Evolutionary conservation across 768 basidiomycete species (phyloP), one percentile per base, ranked within the genome.

Genomic region (Sarcodon sp.): DNA sequence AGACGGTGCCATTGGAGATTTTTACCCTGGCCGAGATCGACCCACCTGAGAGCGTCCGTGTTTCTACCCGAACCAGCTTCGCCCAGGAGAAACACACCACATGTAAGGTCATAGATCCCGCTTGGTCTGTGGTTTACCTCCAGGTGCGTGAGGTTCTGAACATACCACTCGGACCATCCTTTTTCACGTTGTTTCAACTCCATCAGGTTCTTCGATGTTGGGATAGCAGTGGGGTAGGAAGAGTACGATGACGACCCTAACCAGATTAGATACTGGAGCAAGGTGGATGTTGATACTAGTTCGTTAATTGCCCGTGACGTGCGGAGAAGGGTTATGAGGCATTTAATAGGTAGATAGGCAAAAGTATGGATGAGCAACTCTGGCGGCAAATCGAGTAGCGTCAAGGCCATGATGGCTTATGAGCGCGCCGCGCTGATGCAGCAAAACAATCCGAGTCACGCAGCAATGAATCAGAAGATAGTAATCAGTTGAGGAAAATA

Each of bases 31-130:
- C 3, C 31, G 8, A 35, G 33, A 11, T 31, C 39, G 8, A 9
- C 33, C 46, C 46, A 47, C 12, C 32, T 32, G 9, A 48, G 11
- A 13, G 15, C 47, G 31, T 48, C 32, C 13, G 47, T 48, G 21
- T 12, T 9, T 15, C 27, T 45, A 9, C 27, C 44, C 10, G 44
- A 45, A 31, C 33, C 47, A 27, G 21, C 21, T 45, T 56, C 55
- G 4, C 58, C 58, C 13, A 59, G 48, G 27, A 51, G 12, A 21
- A 57, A 48, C 6, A 55, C 46, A 6, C 57, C 58, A 12, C 52
- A 52, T 18, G 57, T 57, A n/a, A 59, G 51, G 44, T 59, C 58
- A 48, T 59, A 59, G 7, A 59, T 59, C 8, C 56, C 51, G 4
- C 55, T 55, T 0, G 58, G 54, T 10, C 48, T 46, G 44, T 54